phyloP scores from a whole-genome alignment of 768 basidiomycete genomes.

The Kwoniella sp. region DNA sequence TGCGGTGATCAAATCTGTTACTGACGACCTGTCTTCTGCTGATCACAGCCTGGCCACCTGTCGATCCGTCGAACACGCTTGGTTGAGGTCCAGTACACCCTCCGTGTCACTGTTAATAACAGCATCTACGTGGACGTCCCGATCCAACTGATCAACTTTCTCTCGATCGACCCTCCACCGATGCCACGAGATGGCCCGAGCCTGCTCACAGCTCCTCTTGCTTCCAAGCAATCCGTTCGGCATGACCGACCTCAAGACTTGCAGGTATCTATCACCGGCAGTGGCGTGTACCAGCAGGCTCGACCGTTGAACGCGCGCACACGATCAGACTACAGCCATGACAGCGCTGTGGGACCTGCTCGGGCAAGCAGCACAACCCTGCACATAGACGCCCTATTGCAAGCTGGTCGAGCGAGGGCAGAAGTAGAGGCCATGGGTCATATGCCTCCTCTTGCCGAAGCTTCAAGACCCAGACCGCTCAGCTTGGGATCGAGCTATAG shows the following conservation, averaged over 20 bases:
- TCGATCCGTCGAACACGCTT: conserved; percentile 65
- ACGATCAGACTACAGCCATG: conserved; percentile 9
- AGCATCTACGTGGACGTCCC: conserved; percentile 70
- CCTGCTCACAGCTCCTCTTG: neutral
- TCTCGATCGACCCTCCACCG: conserved; percentile 79
- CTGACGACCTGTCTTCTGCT: neutral
- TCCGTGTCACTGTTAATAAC: conserved; percentile 63
- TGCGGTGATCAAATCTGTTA: neutral
- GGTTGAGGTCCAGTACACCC: conserved; percentile 69
- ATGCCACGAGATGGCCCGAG: conserved; percentile 37
- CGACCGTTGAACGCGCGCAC: neutral
- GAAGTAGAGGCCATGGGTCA: conserved; percentile 18
- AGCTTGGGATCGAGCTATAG: conserved; percentile 33
- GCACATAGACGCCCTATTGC: conserved; percentile 34
- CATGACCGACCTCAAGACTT: neutral
- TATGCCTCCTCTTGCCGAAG: neutral
- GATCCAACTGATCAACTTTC: conserved; percentile 70
- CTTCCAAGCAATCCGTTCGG: neutral
- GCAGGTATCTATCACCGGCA: conserved; percentile 3
- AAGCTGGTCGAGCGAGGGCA: conserved; percentile 29
- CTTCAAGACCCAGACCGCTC: conserved; percentile 13
- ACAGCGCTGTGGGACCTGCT: conserved; percentile 15
- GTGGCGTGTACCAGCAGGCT: conserved; percentile 8
- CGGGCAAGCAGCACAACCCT: conserved; percentile 37
- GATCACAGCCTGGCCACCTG: conserved; percentile 30